Base-by-base conservation (phyloP, 2,329 filamentous ascomycete species). In the Chrysoporthe puriensis region DNA sequence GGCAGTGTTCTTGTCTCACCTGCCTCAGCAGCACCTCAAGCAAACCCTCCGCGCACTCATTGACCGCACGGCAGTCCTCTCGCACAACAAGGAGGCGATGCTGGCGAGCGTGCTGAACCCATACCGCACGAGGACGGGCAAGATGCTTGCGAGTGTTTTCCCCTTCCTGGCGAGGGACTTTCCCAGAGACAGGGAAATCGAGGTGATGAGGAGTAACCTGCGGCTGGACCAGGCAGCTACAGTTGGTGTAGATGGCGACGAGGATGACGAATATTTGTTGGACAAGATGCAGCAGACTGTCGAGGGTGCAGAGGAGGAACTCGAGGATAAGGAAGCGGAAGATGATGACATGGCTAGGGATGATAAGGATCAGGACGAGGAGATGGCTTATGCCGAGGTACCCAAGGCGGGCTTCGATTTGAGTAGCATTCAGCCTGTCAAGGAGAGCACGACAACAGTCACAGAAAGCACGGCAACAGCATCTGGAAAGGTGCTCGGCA, bases 61-160 rank as follows among this genome's bases (percentile, higher is more conserved):
- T 70, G 93, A 97, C 74, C 91, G 92, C 71, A 92, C 92, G 2
- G 91, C 93, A 26, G 90, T 97, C 66, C 80, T 97, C 32, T 86
- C 84, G 5, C 84, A 85, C 68, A 85, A 90, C 76, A 89, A 88
- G 74, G 83, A 89, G 43, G 90, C 91, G 54, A 92, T 97, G 86
- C 75, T 96, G 13, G 88, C 93, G 6, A 95, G 93, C 76, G 89
- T 96, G 14, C 81, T 97, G 68, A 93, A 96, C 77, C 92, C 93
- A 0, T 87, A 89, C 77, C 80, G 88, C 70, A 82, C 89, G 74
- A 82, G 86, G 74, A 84, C 89, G 75, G 86, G 90, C 54, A 83
- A 87, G 71, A 85, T 87, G 63, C 87, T 89, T 69, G 84, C 91
- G 40, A 96, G 90, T 76, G 90, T 97, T 60, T 79, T 97, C 60